Percentiles rank a stretch among this genome's conserved stretches.
These are phyloP conservation scores for Sporobolomyces roseus DNA, from an alignment of 768 basidiomycete genomes.

Conservation along the genomic window DNA sequence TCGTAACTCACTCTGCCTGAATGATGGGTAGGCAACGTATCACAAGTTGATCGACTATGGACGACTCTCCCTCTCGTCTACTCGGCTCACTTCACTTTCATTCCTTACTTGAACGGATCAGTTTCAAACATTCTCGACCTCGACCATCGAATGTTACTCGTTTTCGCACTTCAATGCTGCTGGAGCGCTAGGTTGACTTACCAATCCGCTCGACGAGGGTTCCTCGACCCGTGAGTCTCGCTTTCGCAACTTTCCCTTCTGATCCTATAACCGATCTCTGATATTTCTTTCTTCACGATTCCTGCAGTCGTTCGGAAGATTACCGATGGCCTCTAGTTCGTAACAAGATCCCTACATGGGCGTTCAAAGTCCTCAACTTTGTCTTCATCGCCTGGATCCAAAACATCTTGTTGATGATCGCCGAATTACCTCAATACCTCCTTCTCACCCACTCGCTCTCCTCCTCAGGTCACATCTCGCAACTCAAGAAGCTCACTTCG, in stretches of 20 bases:
- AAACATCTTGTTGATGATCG: constrained; percentile 70
- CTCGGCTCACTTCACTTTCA: constrained; percentile 71
- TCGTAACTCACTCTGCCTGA: too few relatives aligned
- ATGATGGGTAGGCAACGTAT: constrained; percentile 59
- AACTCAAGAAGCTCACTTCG: constrained; percentile 51
- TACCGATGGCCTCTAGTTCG: constrained; percentile 86
- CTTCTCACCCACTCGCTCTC: constrained; percentile 46
- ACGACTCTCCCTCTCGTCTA: constrained; percentile 74
- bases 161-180: constrained; percentile 42
- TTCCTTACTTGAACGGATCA: constrained; percentile 29
- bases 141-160: constrained; percentile 44
- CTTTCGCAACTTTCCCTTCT: neutral
- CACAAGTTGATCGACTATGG: constrained; percentile 79
- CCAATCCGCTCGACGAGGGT: constrained; percentile 77
- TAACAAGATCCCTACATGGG: constrained; percentile 55
- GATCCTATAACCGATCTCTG: too few relatives aligned
- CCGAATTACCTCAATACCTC: constrained; percentile 51
- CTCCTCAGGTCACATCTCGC: constrained; percentile 31
- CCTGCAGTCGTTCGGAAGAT: constrained; percentile 59
- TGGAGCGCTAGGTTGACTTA: constrained; percentile 60
- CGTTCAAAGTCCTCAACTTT: constrained; percentile 57
- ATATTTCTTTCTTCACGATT: neutral
- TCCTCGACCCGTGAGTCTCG: constrained; percentile 61
- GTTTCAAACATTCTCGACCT: constrained; percentile 15
- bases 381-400: constrained; percentile 61